phyloP scores from a whole-genome alignment of 2,329 filamentous ascomycete species.

The Penicillium sp. region DNA sequence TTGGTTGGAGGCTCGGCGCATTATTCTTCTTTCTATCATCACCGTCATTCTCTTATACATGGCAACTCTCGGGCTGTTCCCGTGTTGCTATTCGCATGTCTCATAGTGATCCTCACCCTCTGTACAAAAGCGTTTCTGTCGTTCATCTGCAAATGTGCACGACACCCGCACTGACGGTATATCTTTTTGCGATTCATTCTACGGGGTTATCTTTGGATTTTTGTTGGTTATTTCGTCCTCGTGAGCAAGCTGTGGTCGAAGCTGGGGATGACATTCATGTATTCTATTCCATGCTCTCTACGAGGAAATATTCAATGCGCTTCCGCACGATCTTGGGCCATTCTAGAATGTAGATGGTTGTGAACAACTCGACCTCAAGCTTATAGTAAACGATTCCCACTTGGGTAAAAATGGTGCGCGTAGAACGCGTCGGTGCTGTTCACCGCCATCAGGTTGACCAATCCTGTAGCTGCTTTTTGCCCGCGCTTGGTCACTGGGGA shows the following conservation, averaged over 20 bases:
- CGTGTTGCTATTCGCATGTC: slow-evolving; percentile 8
- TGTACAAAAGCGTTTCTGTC: slow-evolving; percentile 33
- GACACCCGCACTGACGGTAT: slow-evolving; percentile 11
- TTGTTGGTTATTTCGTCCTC: slow-evolving; percentile 10
- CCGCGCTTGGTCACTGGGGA: slow-evolving; percentile 12
- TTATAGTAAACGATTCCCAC: no score
- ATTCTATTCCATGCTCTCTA: slow-evolving; percentile 25
- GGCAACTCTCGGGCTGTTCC: slow-evolving; percentile 4
- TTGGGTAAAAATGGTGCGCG: slow-evolving; percentile 22
- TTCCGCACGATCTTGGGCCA: no score
- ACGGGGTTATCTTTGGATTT: slow-evolving; percentile 11
- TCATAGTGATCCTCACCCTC: slow-evolving; percentile 15
- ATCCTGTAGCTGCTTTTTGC: slow-evolving; percentile 11
- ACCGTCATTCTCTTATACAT: slow-evolving; percentile 7
- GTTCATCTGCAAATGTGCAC: slow-evolving; percentile 11
- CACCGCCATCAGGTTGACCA: slow-evolving; percentile 14
- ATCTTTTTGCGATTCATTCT: slow-evolving; percentile 11
- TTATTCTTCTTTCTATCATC: slow-evolving; percentile 16
- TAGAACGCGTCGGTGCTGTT: slow-evolving; percentile 15
- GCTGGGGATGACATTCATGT: slow-evolving; percentile 22
- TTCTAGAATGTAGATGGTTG: no score
- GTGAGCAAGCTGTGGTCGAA: slow-evolving; percentile 7
- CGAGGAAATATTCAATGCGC: slow-evolving; percentile 21
- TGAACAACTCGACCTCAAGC: no score
- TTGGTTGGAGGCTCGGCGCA: slow-evolving; percentile 31